Evolutionary conservation across 2,329 filamentous ascomycete genomes (phyloP).

Genomic region (Ophiostoma australiae): DNA sequence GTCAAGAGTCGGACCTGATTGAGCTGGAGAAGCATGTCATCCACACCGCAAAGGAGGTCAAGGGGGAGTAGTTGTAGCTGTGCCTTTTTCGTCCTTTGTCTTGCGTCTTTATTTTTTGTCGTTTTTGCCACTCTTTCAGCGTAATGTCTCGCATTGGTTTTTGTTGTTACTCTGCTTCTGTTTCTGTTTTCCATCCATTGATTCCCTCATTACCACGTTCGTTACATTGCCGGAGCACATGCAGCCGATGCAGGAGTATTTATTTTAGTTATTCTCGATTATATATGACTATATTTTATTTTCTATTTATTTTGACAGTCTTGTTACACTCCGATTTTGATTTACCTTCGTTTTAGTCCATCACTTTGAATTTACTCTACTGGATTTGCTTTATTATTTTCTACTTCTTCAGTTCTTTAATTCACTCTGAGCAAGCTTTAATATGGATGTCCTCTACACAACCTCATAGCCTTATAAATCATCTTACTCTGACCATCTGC

Average conservation of each 20-base stretch:
- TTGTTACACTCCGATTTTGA: neutral
- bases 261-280: neutral
- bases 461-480: too few relatives aligned
- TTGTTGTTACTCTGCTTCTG: neutral
- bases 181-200: neutral
- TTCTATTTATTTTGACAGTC: neutral
- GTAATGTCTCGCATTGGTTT: neutral
- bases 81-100: neutral
- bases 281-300: neutral
- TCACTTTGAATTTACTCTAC: neutral
- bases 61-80: neutral
- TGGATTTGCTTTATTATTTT: too few relatives aligned
- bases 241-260: slow-evolving; percentile 8
- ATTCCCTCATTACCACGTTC: neutral
- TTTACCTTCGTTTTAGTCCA: neutral
- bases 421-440: too few relatives aligned
- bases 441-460: too few relatives aligned
- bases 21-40: slow-evolving; percentile 7
- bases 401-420: too few relatives aligned
- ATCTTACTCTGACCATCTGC: too few relatives aligned
- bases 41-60: slow-evolving; percentile 5
- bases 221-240: neutral
- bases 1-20: neutral
- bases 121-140: neutral
- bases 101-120: neutral